Conservation (phyloP, 352 stramenopile species). For the Globisporangium iwayamae region DNA sequence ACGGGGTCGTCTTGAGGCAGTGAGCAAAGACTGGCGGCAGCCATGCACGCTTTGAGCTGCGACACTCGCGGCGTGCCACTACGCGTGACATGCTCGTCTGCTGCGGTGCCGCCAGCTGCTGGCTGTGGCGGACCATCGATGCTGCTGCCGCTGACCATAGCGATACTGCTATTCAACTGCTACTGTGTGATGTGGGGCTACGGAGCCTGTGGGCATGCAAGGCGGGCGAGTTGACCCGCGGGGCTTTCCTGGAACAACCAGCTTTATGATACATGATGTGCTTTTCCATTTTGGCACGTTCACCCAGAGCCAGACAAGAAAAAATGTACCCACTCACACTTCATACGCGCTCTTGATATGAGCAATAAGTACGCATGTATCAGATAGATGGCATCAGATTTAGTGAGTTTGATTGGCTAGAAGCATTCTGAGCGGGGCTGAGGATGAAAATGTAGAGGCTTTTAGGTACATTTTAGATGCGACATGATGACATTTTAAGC, state of each 20-base stretch:
- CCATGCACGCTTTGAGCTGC: not conserved
- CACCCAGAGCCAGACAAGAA: too few relatives aligned
- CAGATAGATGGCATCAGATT: too few relatives aligned
- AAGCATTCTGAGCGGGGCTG: not conserved
- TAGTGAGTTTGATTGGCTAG: too few relatives aligned
- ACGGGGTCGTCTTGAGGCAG: not conserved
- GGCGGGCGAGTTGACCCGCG: too few relatives aligned
- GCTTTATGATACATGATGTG: too few relatives aligned
- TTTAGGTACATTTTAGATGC: not conserved
- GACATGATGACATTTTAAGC: not conserved
- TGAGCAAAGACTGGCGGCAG: not conserved
- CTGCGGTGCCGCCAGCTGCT: not conserved
- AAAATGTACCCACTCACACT: too few relatives aligned
- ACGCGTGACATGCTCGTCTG: not conserved
- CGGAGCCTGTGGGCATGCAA: too few relatives aligned
- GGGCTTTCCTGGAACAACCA: too few relatives aligned
- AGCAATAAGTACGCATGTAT: too few relatives aligned
- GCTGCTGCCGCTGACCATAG: not conserved
- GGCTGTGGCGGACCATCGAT: not conserved
- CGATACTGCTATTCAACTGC: not conserved
- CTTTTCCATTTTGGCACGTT: too few relatives aligned
- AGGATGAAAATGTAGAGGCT: not conserved
- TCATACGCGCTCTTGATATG: too few relatives aligned
- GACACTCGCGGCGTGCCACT: not conserved
- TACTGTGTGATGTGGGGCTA: not conserved